Percentiles rank a stretch among this genome's conserved stretches.
These are phyloP conservation scores for Albugo laibachii DNA, from an alignment of 352 stramenopile genomes.

Conservation along the genomic window DNA sequence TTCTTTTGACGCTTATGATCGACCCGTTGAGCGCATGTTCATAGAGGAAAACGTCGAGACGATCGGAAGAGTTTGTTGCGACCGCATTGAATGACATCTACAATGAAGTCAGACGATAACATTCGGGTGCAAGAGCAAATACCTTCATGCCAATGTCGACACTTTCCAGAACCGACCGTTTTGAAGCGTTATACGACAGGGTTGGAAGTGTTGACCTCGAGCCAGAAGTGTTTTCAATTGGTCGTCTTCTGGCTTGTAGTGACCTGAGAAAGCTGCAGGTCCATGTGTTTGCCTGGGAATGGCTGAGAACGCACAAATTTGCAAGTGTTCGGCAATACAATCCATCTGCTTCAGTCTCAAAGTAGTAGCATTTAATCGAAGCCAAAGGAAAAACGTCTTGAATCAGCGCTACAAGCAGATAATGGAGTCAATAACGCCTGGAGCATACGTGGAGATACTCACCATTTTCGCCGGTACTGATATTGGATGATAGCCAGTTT, in stretches of 20 bases:
- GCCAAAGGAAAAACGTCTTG: slow-evolving; percentile 60
- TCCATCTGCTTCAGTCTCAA: slow-evolving; percentile 36
- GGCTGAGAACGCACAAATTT: slow-evolving; percentile 87
- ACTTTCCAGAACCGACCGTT: slow-evolving; percentile 33
- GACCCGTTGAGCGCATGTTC: slow-evolving; percentile 79
- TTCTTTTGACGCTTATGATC: slow-evolving; percentile 42
- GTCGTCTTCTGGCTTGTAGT: slow-evolving; percentile 10
- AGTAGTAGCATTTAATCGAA: slow-evolving; percentile 77
- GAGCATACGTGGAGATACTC: slow-evolving; percentile 14
- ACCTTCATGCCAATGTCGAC: slow-evolving; percentile 60
- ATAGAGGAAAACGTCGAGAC: slow-evolving; percentile 69
- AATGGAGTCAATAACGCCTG: slow-evolving; percentile 10
- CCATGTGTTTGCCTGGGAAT: slow-evolving; percentile 40
- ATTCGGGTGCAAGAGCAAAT: not conserved
- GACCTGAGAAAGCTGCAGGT: slow-evolving; percentile 61
- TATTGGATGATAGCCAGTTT: slow-evolving; percentile 20
- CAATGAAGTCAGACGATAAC: not conserved
- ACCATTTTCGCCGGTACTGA: slow-evolving; percentile 14
- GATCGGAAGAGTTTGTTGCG: slow-evolving; percentile 24
- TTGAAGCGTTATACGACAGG: slow-evolving; percentile 57
- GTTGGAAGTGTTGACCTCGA: slow-evolving; percentile 62
- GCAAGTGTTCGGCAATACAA: slow-evolving; percentile 74
- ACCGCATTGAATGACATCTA: slow-evolving; percentile 62
- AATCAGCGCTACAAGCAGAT: slow-evolving; percentile 27
- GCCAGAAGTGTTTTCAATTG: slow-evolving; percentile 21